Base-by-base conservation (phyloP, 2,329 filamentous ascomycete genomes). In the Zopfia rhizophila region DNA sequence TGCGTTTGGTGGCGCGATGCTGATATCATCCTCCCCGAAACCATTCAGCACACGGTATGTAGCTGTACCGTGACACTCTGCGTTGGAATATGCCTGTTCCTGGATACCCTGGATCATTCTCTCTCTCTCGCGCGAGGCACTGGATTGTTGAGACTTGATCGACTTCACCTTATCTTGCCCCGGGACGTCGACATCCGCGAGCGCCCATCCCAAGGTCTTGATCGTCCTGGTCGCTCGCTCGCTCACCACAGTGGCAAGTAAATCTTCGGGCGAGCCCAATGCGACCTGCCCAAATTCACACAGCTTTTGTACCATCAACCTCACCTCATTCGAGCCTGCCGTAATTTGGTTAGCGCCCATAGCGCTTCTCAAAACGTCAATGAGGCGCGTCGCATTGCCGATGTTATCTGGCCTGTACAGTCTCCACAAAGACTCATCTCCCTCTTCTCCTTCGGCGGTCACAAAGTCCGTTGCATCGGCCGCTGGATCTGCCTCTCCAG, bases 281-380 rank as follows among this genome's bases (percentile, higher is more conserved):
- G n/a, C n/a, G n/a, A n/a, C n/a, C n/a, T n/a, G n/a, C n/a, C n/a
- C n/a, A n/a, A n/a, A n/a, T n/a, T n/a, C n/a, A n/a, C n/a, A n/a
- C n/a, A n/a, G n/a, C n/a, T n/a, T n/a, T n/a, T n/a, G n/a, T 19
- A 39, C 7, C 25, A 30, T 14, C 24, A 14, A 10, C 25, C 5
- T 21, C 37, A 39, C 37, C 7, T 39, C 23, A 4, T 29, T 39
- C 23, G 37, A 39, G 6, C 37, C 37, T 4, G 37, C 37, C 5
- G 37, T 39, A 14, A 39, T 30, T 23, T 39, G 17, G 23, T 29
- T 30, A 29, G n/a, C 7, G 12, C 37, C 23, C 19, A 39, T 29
- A n/a, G 37, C 16, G 37, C 37, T 39, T 28, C 37, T 39, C 4
- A 39, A 21, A 29, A 39, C 13, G 16, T 39, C 25, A 29, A 30